Evolutionary conservation across 495 filamentous ascomycete species (phyloP).

Genomic region (Pseudevernia furfuracea): DNA sequence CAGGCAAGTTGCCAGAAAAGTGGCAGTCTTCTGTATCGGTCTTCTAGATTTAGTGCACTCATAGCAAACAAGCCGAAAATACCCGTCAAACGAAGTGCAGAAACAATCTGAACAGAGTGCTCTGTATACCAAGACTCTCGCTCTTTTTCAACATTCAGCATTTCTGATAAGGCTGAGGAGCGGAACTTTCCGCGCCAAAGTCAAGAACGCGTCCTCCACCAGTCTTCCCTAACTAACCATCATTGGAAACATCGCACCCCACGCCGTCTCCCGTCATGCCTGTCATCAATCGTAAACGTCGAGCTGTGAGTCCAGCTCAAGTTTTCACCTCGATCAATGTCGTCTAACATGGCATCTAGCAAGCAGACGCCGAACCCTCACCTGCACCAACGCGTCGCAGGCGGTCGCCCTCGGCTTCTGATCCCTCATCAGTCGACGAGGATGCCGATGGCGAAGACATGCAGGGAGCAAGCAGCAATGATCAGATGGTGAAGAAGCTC

Average conservation of each 20-base stretch:
- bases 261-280: constrained; percentile 5
- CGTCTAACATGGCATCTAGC: constrained; percentile 14
- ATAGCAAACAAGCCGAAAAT: not conserved
- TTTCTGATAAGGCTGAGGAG: not conserved
- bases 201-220: not conserved
- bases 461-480: constrained; percentile 19
- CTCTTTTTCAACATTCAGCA: no score
- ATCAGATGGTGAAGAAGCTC: constrained; percentile 62
- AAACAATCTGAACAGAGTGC: not conserved
- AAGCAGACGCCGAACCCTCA: constrained; percentile 25
- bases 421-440: constrained; percentile 22
- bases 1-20: no score
- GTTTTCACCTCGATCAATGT: not conserved
- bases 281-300: constrained; percentile 23
- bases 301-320: constrained; percentile 13
- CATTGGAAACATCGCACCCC: not conserved
- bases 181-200: not conserved
- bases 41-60: not conserved
- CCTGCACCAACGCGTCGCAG: constrained; percentile 25
- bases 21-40: not conserved
- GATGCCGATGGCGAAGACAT: constrained; percentile 17
- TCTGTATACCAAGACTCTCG: not conserved
- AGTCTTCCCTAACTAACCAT: no score
- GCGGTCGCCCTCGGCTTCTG: constrained; percentile 21
- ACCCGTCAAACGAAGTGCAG: not conserved